Conservation (phyloP, 1,284 basidiomycete genomes). For the Porogramme epimiltina region DNA sequence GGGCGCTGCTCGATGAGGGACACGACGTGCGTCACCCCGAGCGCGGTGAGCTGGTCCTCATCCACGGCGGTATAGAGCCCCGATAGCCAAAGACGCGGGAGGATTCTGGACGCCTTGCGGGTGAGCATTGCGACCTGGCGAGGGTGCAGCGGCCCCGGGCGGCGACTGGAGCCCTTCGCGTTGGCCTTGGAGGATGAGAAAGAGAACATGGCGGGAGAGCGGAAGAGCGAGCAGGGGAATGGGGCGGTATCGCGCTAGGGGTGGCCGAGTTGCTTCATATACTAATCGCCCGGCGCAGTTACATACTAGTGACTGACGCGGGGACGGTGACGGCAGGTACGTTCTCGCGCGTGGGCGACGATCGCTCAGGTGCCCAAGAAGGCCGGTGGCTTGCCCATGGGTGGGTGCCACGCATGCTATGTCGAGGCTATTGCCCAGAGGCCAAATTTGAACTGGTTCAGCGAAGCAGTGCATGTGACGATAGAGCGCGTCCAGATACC, state of each 20-base stretch:
- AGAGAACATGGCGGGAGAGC: slow-evolving; percentile 20
- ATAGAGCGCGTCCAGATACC: neutral
- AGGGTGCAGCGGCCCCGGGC: slow-evolving; percentile 10
- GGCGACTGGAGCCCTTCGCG: neutral
- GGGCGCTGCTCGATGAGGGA: slow-evolving; percentile 42
- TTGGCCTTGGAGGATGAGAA: slow-evolving; percentile 17
- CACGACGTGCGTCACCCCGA: slow-evolving; percentile 43
- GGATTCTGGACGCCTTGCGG: slow-evolving; percentile 38
- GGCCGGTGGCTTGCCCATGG: too few relatives aligned
- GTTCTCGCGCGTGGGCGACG: slow-evolving; percentile 2
- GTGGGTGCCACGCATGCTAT: too few relatives aligned
- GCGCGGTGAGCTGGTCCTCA: slow-evolving; percentile 41
- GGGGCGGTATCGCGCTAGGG: neutral
- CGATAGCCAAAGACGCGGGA: slow-evolving; percentile 67
- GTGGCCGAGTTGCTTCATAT: neutral
- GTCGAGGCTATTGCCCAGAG: slow-evolving; percentile 4
- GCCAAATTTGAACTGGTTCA: slow-evolving; percentile 6
- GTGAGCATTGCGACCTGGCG: slow-evolving; percentile 11
- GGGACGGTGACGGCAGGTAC: neutral
- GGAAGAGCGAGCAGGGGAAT: slow-evolving; percentile 1
- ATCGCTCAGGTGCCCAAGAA: slow-evolving; percentile 8
- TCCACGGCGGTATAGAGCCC: slow-evolving; percentile 58
- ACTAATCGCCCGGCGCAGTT: neutral
- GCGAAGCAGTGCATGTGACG: slow-evolving; percentile 9
- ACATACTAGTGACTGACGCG: neutral